phyloP scores from a whole-genome alignment of 805 yeast genomes.

The Yarrowia sp. region DNA sequence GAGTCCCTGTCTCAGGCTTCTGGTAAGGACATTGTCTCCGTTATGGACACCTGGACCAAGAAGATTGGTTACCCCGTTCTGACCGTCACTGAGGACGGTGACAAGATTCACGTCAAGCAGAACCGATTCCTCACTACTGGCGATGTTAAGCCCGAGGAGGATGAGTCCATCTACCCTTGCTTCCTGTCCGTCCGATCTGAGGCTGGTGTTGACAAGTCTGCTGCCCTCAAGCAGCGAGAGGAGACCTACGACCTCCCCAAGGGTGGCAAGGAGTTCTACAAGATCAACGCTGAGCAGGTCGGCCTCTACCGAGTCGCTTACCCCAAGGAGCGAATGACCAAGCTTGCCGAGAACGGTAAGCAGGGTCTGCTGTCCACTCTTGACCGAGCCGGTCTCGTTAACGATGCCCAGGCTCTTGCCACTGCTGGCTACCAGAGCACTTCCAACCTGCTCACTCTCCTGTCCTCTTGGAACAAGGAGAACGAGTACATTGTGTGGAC shows the following conservation, averaged over 20 bases:
- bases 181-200: conserved; percentile 53
- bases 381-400: conserved; percentile 63
- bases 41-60: conserved; percentile 71
- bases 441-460: conserved; percentile 48
- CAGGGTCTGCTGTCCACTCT: conserved; percentile 52
- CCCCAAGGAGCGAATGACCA: conserved; percentile 48
- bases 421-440: conserved; percentile 51
- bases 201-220: conserved; percentile 57
- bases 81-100: conserved; percentile 45
- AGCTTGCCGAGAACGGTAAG: conserved; percentile 52
- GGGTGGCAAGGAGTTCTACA: conserved; percentile 44
- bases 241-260: conserved; percentile 45
- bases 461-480: conserved; percentile 50
- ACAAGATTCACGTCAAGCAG: conserved; percentile 47
- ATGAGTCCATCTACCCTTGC: conserved; percentile 52
- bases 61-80: conserved; percentile 72
- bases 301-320: conserved; percentile 61
- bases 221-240: conserved; percentile 52
- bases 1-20: conserved; percentile 58
- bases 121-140: conserved; percentile 62
- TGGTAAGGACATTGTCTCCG: conserved; percentile 54
- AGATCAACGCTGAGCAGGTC: conserved; percentile 58
- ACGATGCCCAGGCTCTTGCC: conserved; percentile 56
- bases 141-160: conserved; percentile 56
- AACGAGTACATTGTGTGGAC: conserved; percentile 53